Percentiles rank a stretch among this genome's conserved stretches.
These are phyloP conservation scores for Naematelia encephala DNA, from an alignment of 768 basidiomycete genomes.

Conservation along the genomic window DNA sequence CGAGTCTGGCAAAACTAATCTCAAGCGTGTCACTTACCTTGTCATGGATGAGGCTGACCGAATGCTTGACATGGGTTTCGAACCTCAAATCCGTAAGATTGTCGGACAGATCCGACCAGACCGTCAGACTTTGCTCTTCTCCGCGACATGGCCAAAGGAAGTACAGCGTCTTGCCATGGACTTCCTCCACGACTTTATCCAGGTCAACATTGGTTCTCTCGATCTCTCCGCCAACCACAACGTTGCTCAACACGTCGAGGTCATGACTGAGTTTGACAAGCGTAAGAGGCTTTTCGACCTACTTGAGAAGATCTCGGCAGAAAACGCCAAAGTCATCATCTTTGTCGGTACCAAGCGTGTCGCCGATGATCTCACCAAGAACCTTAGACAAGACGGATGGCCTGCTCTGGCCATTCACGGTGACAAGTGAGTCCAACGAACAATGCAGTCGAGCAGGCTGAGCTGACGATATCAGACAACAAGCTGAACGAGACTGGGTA, in stretches of 20 bases:
- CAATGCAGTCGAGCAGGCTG: constrained; percentile 16
- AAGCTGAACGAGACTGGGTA: constrained; percentile 93
- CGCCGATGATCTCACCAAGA: constrained; percentile 95
- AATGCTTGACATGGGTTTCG: constrained; percentile 99
- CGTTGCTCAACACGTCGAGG: constrained; percentile 90
- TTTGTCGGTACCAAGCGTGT: constrained; percentile 97
- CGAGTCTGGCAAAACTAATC: constrained; percentile 91
- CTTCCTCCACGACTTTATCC: constrained; percentile 93
- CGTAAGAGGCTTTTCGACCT: constrained; percentile 93
- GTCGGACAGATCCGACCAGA: constrained; percentile 96
- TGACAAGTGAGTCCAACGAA: constrained; percentile 65
- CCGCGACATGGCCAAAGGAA: constrained; percentile 99
- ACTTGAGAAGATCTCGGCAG: constrained; percentile 89
- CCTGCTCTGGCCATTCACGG: constrained; percentile 99
- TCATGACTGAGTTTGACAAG: constrained; percentile 97
- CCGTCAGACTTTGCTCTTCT: constrained; percentile 98
- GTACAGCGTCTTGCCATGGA: constrained; percentile 98
- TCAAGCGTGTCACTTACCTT: constrained; percentile 91
- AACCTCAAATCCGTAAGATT: constrained; percentile 98
- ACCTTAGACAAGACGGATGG: constrained; percentile 94
- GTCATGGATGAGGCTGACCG: constrained; percentile 99
- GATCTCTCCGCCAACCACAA: constrained; percentile 98
- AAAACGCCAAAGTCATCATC: constrained; percentile 98
- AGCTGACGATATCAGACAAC: constrained; percentile 44
- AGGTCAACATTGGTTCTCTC: constrained; percentile 98